Evolutionary conservation across 805 yeast species (phyloP).

Genomic region (Ogataea nitratoaversa): DNA sequence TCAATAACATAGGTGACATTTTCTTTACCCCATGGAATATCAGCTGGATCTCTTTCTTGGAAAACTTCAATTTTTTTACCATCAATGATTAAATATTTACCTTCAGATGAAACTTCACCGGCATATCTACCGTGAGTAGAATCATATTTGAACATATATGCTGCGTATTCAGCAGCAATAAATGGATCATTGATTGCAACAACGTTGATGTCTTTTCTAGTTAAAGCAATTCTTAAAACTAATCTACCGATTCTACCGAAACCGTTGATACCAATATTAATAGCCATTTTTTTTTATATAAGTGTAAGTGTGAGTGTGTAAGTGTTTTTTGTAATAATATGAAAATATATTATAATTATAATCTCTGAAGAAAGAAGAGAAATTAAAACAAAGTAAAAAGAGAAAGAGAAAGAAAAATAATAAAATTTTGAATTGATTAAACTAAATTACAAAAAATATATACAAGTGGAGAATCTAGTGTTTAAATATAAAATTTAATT

Average conservation of each 20-base stretch:
- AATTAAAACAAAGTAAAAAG: no score
- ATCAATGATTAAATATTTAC: conserved; percentile 58
- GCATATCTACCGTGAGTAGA: conserved; percentile 85
- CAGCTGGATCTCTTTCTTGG: conserved; percentile 82
- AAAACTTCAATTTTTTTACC: conserved; percentile 62
- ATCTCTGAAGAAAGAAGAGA: conserved; percentile 1
- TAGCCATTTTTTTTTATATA: conserved; percentile 40
- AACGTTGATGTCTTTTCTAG: conserved; percentile 70
- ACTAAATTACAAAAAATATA: neutral
- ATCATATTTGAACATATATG: conserved; percentile 94
- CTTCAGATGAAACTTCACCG: conserved; percentile 65
- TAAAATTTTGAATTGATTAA: no score
- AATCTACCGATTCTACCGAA: conserved; percentile 94
- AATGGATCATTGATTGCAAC: conserved; percentile 91
- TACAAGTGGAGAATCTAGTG: neutral
- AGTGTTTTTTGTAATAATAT: neutral
- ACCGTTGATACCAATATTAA: conserved; percentile 86
- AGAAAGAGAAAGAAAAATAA: neutral
- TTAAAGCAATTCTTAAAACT: conserved; percentile 76
- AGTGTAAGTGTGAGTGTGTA: neutral
- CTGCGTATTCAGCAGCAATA: conserved; percentile 85
- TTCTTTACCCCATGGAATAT: conserved; percentile 81
- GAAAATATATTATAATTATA: neutral
- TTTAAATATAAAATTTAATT: conserved; percentile 2
- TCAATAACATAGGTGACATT: conserved; percentile 87